These are phyloP conservation scores for Metschnikowia drakensbergensis DNA, from an alignment of 805 yeast species.

Conservation along the genomic window DNA sequence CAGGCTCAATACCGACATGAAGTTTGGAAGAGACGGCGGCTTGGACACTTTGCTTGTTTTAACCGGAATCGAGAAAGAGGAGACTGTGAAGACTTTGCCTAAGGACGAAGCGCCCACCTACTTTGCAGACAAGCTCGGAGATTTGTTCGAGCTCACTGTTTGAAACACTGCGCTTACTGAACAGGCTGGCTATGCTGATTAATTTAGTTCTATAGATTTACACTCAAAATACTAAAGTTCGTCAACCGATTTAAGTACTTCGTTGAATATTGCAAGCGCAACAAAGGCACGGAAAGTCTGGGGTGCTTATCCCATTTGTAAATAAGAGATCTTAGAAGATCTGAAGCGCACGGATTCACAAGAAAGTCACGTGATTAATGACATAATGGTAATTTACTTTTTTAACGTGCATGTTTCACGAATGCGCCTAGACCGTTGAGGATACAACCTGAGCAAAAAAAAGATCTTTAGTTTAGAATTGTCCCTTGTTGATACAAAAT, in stretches of 20 bases:
- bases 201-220: not conserved
- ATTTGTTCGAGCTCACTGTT: conserved; percentile 52
- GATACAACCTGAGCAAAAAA: conserved; percentile 2
- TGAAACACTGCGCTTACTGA: not conserved
- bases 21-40: conserved; percentile 84
- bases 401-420: conserved; percentile 5
- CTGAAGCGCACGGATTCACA: not conserved
- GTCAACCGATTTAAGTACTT: too few relatives aligned
- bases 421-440: conserved; percentile 7
- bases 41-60: conserved; percentile 83
- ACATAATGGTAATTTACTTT: conserved; percentile 4
- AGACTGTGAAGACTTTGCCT: conserved; percentile 43
- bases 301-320: not conserved
- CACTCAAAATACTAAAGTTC: not conserved
- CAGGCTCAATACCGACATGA: conserved; percentile 90
- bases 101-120: conserved; percentile 55
- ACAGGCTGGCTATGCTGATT: not conserved
- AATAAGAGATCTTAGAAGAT: too few relatives aligned
- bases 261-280: not conserved
- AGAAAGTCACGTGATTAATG: conserved; percentile 2
- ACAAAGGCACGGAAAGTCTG: not conserved
- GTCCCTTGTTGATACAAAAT: not conserved
- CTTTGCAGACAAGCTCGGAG: conserved; percentile 73
- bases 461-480: not conserved
- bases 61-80: conserved; percentile 86